Evolutionary conservation across 106 monocot species (phyloP), one percentile per base, ranked within the genome.

Genomic region (Vanilla planifolia): DNA sequence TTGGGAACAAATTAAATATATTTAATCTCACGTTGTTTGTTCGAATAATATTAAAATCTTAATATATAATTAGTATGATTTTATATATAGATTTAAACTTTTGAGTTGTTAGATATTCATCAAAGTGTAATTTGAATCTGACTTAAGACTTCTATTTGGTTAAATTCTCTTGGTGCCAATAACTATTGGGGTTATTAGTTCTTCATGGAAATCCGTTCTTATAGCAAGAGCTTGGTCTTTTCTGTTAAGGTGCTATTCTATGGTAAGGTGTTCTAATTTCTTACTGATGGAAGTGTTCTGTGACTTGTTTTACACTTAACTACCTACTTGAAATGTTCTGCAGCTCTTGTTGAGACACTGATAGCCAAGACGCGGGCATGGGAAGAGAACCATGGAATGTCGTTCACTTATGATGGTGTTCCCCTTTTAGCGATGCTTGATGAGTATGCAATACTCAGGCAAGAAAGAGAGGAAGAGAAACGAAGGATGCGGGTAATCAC

Each of bases 361-460:
- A 75, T 91, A 46, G 75, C 71, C 11, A 96, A 96, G 67, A 91
- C 84, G 33, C 78, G 74, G 43, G 53, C 74, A 24, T 96, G 95
- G 95, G 90, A 96, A 69, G 86, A 90, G 44, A 87, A 79, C 33
- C 75, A 65, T 41, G 87, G 71, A 37, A 33, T 87, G 34, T 67
- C 86, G 15, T 96, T 90, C 76, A 81, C 77, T 51, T 96, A 90
- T 70, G 95, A 96, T 57, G 90, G 90, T 23, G 95, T 96, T 56
- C 95, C 84, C 60, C 90, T 96, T 79, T 73, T 91, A 33, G 90
- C 95, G 14, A 96, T 96, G 95, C 81, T 96, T 19, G 95, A 96
- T 72, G 95, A 96, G 68, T 96, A 96, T 69, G 78, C 71, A 25
- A 79, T 87, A 73, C 90, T 96, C 43, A 78, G 95, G 70, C 86